These are phyloP conservation scores for Trypanosoma vivax DNA, from an alignment of 208 protist genomes.

Conservation along the genomic window DNA sequence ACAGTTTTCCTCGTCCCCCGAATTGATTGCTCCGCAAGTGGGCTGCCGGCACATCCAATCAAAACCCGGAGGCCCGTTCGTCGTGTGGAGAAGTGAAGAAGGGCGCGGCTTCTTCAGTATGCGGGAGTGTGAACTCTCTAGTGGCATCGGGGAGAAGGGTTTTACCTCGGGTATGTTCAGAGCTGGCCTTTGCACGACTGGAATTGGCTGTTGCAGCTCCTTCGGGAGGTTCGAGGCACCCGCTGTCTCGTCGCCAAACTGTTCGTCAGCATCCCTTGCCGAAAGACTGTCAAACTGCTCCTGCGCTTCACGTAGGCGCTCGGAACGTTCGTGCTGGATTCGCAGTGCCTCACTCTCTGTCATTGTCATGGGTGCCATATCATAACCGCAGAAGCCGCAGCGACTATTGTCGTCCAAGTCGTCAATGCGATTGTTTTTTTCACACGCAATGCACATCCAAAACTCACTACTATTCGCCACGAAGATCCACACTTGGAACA, in stretches of 20 bases:
- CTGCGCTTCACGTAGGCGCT: slow-evolving; percentile 34
- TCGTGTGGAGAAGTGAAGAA: slow-evolving; percentile 11
- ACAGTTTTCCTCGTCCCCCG: slow-evolving; percentile 73
- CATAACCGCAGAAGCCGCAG: slow-evolving; percentile 80
- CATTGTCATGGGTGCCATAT: slow-evolving; percentile 71
- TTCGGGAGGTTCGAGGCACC: slow-evolving; percentile 24
- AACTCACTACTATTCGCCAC: slow-evolving; percentile 42
- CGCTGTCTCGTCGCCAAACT: slow-evolving; percentile 44
- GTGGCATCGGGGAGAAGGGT: slow-evolving; percentile 12
- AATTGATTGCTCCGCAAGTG: slow-evolving; percentile 59
- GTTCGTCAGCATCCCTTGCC: slow-evolving; percentile 49
- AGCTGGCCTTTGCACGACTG: neutral
- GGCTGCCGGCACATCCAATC: slow-evolving; percentile 83
- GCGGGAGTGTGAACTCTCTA: slow-evolving; percentile 14
- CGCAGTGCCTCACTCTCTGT: slow-evolving; percentile 46
- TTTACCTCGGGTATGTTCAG: slow-evolving; percentile 15
- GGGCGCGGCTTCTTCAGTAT: slow-evolving; percentile 12
- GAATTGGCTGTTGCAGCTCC: neutral
- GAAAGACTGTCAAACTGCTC: slow-evolving; percentile 59
- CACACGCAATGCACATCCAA: slow-evolving; percentile 81
- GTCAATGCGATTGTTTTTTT: slow-evolving; percentile 85
- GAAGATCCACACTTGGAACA: slow-evolving; percentile 57
- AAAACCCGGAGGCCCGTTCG: slow-evolving; percentile 60
- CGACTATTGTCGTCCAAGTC: slow-evolving; percentile 81
- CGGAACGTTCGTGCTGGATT: slow-evolving; percentile 27